Evolutionary conservation across 805 yeast genomes (phyloP).

Genomic region (Kluyveromyces nonfermentans): DNA sequence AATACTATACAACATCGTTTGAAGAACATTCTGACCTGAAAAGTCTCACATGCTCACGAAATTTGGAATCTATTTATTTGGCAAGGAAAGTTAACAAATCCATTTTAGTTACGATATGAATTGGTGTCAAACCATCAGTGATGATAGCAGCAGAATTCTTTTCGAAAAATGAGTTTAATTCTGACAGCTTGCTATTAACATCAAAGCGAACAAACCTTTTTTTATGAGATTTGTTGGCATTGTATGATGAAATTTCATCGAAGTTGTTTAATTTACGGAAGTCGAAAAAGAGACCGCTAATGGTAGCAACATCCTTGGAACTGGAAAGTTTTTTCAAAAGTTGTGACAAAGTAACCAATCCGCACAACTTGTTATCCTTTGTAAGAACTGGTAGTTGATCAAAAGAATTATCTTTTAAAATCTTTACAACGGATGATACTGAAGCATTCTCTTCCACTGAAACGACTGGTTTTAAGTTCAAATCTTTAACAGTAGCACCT

Average conservation of each 20-base stretch:
- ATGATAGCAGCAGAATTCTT: constrained; percentile 77
- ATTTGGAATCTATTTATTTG: constrained; percentile 4
- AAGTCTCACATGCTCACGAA: not conserved
- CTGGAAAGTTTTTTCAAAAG: constrained; percentile 58
- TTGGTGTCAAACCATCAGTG: constrained; percentile 66
- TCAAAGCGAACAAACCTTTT: constrained; percentile 61
- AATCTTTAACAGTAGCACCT: constrained; percentile 54
- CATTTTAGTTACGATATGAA: constrained; percentile 81
- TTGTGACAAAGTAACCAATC: constrained; percentile 68
- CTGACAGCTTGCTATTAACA: constrained; percentile 52
- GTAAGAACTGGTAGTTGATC: constrained; percentile 76
- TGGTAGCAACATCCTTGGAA: constrained; percentile 46
- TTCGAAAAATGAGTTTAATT: constrained; percentile 72
- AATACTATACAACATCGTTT: not conserved
- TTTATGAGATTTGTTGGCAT: constrained; percentile 53
- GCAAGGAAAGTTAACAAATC: constrained; percentile 54
- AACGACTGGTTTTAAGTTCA: constrained; percentile 72
- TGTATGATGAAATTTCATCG: constrained; percentile 48
- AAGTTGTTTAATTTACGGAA: constrained; percentile 62
- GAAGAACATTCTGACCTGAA: not conserved
- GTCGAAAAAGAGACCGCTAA: constrained; percentile 46
- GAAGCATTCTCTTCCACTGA: constrained; percentile 55
- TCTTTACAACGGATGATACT: constrained; percentile 54
- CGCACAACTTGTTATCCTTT: constrained; percentile 51
- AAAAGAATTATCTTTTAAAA: constrained; percentile 66